Evolutionary conservation across 495 filamentous ascomycete genomes (phyloP), one percentile per base, ranked within the genome.

Genomic region (Usnea hakonensis): DNA sequence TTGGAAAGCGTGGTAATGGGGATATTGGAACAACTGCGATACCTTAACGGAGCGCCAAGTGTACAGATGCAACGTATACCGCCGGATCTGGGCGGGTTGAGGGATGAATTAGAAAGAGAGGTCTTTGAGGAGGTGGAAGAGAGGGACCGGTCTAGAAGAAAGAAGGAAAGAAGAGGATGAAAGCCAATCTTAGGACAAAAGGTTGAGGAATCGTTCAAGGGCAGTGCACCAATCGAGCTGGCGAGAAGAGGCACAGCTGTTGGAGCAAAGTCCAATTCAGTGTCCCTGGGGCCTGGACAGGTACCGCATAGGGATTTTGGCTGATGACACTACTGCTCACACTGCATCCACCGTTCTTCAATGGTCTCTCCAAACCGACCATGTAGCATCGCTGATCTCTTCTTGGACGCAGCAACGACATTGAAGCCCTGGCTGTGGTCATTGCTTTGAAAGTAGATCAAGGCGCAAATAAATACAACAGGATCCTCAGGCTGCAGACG

Each of bases 21-120:
- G 48, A 87, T 96, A 50, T 80, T 82, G 57, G 91, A 96, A 71
- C 90, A 97, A 75, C 71, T 98, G 61, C 79, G 90, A 43, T 97
- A 96, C 73, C 82, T 97, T 55, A 77, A 87, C 68, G 80, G 83
- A 28, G 89, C 90, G 4, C 95, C 94, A 4, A 94, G 90, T 70
- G 91, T 96, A 50, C 88, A 95, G 73, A 86, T 89, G 77, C 81
- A 84, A 67, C 79, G 85, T 60, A 88, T 97, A 58, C 90, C 90
- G 63, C 86, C 88, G 9, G 88, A 94, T 71, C 74, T 95, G 38
- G 78, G 83, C 60, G 84, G 80, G 5, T 74, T 93, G 26, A 78
- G 91, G 36, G 89, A 91, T 66, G 87, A 92, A 43, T 84, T 91
- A 2, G 91, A 97, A 70, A 80, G 85, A 62, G 81, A 88, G 66